Percentiles rank a stretch among this genome's conserved stretches.
phyloP scores from a whole-genome alignment of 495 filamentous ascomycete genomes.

The Penicillium soppii region DNA sequence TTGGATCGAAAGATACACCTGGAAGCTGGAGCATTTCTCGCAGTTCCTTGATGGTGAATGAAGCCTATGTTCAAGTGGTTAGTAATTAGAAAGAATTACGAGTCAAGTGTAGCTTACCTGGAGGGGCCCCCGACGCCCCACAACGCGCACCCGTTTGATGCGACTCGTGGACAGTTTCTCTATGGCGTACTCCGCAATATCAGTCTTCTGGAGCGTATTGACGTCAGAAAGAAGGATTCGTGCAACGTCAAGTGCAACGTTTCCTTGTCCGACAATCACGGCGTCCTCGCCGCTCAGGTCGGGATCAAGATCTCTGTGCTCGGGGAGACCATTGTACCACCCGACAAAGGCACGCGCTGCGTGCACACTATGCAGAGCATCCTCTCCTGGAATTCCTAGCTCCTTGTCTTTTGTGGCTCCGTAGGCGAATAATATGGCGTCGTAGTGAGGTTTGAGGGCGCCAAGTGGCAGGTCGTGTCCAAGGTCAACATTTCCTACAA shows the following conservation, averaged over 20 bases:
- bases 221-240: slow-evolving; percentile 77
- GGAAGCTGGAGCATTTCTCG: slow-evolving; percentile 83
- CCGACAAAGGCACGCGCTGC: slow-evolving; percentile 94
- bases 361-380: slow-evolving; percentile 66
- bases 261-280: slow-evolving; percentile 89
- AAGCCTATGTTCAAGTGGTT: slow-evolving; percentile 52
- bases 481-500: slow-evolving; percentile 84
- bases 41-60: slow-evolving; percentile 92
- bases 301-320: slow-evolving; percentile 73
- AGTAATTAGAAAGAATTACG: neutral
- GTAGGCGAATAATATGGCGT: slow-evolving; percentile 90
- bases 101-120: slow-evolving; percentile 53
- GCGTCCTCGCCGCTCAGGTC: slow-evolving; percentile 80
- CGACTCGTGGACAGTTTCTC: slow-evolving; percentile 69
- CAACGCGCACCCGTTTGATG: slow-evolving; percentile 76
- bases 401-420: slow-evolving; percentile 81
- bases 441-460: slow-evolving; percentile 75
- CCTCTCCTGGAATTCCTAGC: slow-evolving; percentile 80
- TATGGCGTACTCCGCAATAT: slow-evolving; percentile 82
- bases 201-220: slow-evolving; percentile 71
- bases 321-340: slow-evolving; percentile 96
- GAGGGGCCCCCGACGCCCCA: slow-evolving; percentile 84
- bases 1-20: slow-evolving; percentile 66
- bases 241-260: slow-evolving; percentile 93
- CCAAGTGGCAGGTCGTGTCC: slow-evolving; percentile 70